Evolutionary conservation across 2,329 filamentous ascomycete species (phyloP).

Genomic region (Fusarium sulawesiense): DNA sequence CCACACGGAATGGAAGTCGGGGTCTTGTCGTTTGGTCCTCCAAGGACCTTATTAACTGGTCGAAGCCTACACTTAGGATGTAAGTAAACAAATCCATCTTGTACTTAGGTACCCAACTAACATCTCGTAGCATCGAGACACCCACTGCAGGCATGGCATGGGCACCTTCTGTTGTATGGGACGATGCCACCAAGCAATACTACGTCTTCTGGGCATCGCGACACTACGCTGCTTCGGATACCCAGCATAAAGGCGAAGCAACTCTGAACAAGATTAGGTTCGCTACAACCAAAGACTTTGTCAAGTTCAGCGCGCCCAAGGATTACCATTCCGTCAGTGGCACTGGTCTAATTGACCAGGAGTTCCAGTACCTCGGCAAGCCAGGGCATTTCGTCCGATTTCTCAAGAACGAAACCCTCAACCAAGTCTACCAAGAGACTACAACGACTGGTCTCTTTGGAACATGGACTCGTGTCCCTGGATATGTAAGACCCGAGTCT

Average conservation of each 20-base stretch:
- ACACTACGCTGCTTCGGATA: constrained; percentile 57
- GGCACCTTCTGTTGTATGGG: constrained; percentile 54
- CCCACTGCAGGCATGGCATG: constrained; percentile 53
- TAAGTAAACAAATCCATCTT: not conserved
- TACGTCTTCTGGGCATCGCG: constrained; percentile 62
- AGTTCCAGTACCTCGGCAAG: constrained; percentile 58
- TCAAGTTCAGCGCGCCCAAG: constrained; percentile 57
- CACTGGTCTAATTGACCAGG: constrained; percentile 62
- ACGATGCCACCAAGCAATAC: constrained; percentile 53
- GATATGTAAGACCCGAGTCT: constrained; percentile 49
- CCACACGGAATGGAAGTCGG: constrained; percentile 51
- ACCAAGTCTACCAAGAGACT: constrained; percentile 61
- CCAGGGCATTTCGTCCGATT: constrained; percentile 58
- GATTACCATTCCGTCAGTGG: constrained; percentile 56
- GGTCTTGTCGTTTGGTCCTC: constrained; percentile 54
- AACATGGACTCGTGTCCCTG: constrained; percentile 56
- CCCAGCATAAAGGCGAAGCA: constrained; percentile 57
- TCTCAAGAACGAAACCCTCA: constrained; percentile 62
- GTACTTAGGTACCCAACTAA: not conserved
- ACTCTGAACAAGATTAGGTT: constrained; percentile 59
- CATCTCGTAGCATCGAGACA: constrained; percentile 46
- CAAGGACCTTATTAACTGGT: constrained; percentile 51
- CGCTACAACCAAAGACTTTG: constrained; percentile 63
- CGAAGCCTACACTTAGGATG: constrained; percentile 38
- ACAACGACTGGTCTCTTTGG: constrained; percentile 60